These are phyloP conservation scores for Lactarius trivialis DNA, from an alignment of 768 basidiomycete species.

Conservation along the genomic window DNA sequence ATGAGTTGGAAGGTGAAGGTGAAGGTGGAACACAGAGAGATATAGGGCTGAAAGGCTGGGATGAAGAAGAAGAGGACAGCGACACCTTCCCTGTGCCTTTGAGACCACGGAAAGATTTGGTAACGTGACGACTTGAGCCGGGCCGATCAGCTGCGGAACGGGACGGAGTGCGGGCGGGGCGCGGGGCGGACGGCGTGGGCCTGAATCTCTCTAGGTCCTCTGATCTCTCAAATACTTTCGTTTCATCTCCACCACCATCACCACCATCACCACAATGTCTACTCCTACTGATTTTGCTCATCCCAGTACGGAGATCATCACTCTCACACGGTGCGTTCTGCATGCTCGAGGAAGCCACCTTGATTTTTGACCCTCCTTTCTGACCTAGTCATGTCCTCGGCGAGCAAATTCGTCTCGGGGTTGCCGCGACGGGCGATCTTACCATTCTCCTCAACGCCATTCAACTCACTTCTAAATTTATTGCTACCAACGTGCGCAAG, in stretches of 20 bases:
- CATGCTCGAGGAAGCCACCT: slow-evolving; percentile 1
- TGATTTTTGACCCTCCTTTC: neutral
- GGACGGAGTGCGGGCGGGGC: neutral
- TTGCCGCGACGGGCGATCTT: slow-evolving; percentile 84
- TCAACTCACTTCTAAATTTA: slow-evolving; percentile 94
- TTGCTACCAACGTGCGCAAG: slow-evolving; percentile 95
- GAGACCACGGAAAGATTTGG: slow-evolving; percentile 58
- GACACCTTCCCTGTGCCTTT: slow-evolving; percentile 63
- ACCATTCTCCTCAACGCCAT: slow-evolving; percentile 93
- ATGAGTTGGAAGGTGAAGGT: slow-evolving; percentile 31
- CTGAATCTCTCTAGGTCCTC: slow-evolving; percentile 10
- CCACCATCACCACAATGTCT: slow-evolving; percentile 23
- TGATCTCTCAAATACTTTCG: slow-evolving; percentile 10
- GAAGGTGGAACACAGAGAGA: neutral
- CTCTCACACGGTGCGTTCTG: slow-evolving; percentile 71
- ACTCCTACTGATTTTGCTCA: slow-evolving; percentile 47
- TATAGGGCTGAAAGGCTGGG: slow-evolving; percentile 14
- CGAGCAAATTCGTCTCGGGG: slow-evolving; percentile 78
- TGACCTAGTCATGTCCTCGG: slow-evolving; percentile 71
- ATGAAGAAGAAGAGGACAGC: slow-evolving; percentile 64
- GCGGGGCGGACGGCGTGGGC: neutral
- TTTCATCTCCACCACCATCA: slow-evolving; percentile 11
- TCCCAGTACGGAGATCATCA: slow-evolving; percentile 84
- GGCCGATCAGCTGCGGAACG: neutral
- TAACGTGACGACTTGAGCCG: slow-evolving; percentile 41